Evolutionary conservation across 805 yeast species (phyloP).

Genomic region (Groenewaldozyma salmanticensis): DNA sequence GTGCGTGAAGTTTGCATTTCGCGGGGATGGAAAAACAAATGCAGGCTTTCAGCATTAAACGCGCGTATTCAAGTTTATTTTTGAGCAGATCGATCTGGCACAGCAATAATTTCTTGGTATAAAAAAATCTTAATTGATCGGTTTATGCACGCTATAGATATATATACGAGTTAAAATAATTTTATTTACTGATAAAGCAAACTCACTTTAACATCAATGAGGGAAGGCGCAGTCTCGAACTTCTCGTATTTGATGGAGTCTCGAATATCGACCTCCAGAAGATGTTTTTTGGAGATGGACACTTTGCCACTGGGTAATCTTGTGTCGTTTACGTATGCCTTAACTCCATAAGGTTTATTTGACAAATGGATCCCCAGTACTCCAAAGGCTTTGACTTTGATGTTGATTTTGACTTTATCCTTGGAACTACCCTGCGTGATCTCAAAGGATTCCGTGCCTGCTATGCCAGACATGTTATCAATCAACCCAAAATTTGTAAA

Average conservation of each 20-base stretch:
- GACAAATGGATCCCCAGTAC: constrained; percentile 7
- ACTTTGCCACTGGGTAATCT: neutral
- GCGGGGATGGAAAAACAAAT: too few relatives aligned
- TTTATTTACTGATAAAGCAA: neutral
- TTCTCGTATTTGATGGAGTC: too few relatives aligned
- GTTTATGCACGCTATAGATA: too few relatives aligned
- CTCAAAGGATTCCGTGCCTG: constrained; percentile 8
- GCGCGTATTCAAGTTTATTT: too few relatives aligned
- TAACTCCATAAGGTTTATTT: too few relatives aligned
- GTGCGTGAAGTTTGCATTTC: too few relatives aligned
- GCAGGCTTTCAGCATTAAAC: too few relatives aligned
- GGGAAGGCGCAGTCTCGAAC: neutral
- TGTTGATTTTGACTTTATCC: constrained; percentile 1
- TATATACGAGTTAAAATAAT: too few relatives aligned
- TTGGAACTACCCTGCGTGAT: neutral
- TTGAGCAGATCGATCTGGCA: too few relatives aligned
- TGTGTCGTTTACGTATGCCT: neutral
- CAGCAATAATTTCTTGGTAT: too few relatives aligned
- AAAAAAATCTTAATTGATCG: too few relatives aligned
- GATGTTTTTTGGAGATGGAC: neutral
- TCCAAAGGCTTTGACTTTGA: constrained; percentile 10
- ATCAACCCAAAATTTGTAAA: constrained; percentile 12
- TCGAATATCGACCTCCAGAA: neutral
- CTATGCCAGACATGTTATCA: constrained; percentile 12
- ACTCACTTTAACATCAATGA: neutral